Base-by-base conservation (phyloP, 2,329 filamentous ascomycete species). In the Thermomyces lanuginosus region DNA sequence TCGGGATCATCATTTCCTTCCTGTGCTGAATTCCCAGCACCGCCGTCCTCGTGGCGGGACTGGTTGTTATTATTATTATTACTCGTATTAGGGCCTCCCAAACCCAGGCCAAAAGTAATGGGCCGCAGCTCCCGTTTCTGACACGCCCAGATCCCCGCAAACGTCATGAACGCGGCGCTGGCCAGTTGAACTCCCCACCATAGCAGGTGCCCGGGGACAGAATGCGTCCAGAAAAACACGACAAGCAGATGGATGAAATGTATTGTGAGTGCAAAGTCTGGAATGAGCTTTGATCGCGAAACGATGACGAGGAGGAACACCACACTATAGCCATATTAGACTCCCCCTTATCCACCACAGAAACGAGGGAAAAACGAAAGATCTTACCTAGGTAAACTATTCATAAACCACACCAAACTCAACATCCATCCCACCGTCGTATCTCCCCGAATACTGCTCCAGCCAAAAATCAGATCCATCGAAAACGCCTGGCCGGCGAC, bases 181-280 rank as follows among this genome's bases (percentile, higher is more conserved):
- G 60, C 60, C 25, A 63, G 51, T 45, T 79, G 73, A 1, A 79
- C 50, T 2, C 56, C 60, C 86, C 89, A 98, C 89, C 89, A 98
- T 43, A 91, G 76, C 36, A 72, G 56, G 49, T 86, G 75, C 6
- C 66, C 63, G 1, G 89, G 89, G 15, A 95, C 48, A 6, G 69
- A 66, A 43, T 72, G 72, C 3, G 79, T 76, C 54, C 92, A 92
- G 17, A 92, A 50, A 11, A 73, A 75, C 15, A 80, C 79, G 42
- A 81, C 53, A 42, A 89, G 37, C 28, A 92, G 67, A 49, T 92
- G 80, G 21, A 92, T 60, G 49, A 79, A 68, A 57, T 92, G 82
- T 10, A 93, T 68, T 2, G 86, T 92, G 13, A 93, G 61, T 16
- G 82, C 80, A 51, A 95, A 98, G 56, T 98, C 89, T 39, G 82